Conservation (phyloP, 129 eudicot species). For the Pseudognaphalium luteoalbum region DNA sequence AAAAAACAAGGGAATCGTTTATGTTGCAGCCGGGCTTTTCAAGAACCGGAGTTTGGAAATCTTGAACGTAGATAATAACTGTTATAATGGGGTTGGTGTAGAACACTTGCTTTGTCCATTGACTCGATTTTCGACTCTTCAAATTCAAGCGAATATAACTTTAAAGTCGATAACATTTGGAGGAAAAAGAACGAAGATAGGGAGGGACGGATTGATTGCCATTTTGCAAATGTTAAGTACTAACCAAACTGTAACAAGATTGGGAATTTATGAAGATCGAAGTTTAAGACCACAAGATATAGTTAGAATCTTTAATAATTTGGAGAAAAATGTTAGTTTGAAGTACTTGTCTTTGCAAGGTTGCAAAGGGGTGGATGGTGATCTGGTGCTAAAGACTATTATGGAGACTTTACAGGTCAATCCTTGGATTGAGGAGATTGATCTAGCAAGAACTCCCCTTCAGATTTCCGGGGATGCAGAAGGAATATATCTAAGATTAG, state of each 20-base stretch:
- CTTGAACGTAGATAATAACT: constrained; percentile 62
- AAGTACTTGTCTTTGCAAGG: constrained; percentile 74
- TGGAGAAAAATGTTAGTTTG: constrained; percentile 65
- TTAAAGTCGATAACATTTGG: constrained; percentile 70
- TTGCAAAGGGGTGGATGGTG: constrained; percentile 92
- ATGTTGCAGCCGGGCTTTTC: constrained; percentile 86
- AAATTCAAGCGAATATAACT: constrained; percentile 68
- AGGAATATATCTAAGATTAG: constrained; percentile 55
- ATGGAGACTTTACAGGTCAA: constrained; percentile 71
- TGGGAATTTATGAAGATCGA: constrained; percentile 76
- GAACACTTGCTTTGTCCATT: constrained; percentile 88
- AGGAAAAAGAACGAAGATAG: constrained; percentile 65
- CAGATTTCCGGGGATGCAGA: constrained; percentile 72
- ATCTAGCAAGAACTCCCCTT: constrained; percentile 78
- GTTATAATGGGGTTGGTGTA: constrained; percentile 64
- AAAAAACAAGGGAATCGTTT: constrained; percentile 81
- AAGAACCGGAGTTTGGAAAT: constrained; percentile 60
- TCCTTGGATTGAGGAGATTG: constrained; percentile 91
- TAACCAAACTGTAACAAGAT: constrained; percentile 56
- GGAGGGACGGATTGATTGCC: constrained; percentile 67
- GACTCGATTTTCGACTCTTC: constrained; percentile 72
- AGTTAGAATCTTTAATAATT: constrained; percentile 53
- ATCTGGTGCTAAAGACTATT: constrained; percentile 55
- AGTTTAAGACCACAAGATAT: constrained; percentile 63
- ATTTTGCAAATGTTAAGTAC: constrained; percentile 66